Base-by-base conservation (phyloP, 495 filamentous ascomycete species). In the Penicillium silybi region DNA sequence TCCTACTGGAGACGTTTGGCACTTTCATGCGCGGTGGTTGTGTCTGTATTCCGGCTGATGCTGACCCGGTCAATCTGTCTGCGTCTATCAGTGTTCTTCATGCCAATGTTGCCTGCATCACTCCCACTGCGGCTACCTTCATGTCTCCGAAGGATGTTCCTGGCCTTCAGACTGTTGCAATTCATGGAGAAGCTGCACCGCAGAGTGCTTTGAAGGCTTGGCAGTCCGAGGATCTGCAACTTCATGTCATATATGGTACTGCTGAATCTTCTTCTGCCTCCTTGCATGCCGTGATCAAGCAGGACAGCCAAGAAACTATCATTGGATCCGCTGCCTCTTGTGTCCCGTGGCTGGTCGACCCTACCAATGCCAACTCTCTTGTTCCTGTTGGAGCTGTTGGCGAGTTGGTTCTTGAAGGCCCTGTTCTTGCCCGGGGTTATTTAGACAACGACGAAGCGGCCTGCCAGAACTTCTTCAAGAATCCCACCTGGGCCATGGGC, bases 341-440 rank as follows among this genome's bases (percentile, higher is more conserved):
- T 46, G 23, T 54, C 3, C 39, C 64, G 1, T 88, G 85, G 84
- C 67, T 87, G 50, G 77, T 83, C 23, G 76, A 85, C 46, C 72
- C 80, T 0, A 48, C 52, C 0, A 70, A 86, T 48, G 73, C 77
- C 41, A 54, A 82, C 22, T 45, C 57, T 1, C 72, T 88, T 13
- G 70, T 80, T 22, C 80, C 83, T 0, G 62, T 86, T 9, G 85
- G 85, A 16, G 65, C 67, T 5, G 65, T 82, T 32, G 85, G 85
- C 35, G 85, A 88, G 59, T 57, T 87, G 17, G 56, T 80, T 3
- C 69, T 88, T n/a, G 82, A 85, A 67, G 83, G 84, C 0, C 78
- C 82, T 0, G 65, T 77, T 19, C 62, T 86, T 10, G 75, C 70
- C 6, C 57, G 66, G 0, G 73, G 73, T 0, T 85, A 85, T 50